Base-by-base conservation (phyloP, 371 early-diverging fungal genomes). In the Rhizopus delemar region DNA sequence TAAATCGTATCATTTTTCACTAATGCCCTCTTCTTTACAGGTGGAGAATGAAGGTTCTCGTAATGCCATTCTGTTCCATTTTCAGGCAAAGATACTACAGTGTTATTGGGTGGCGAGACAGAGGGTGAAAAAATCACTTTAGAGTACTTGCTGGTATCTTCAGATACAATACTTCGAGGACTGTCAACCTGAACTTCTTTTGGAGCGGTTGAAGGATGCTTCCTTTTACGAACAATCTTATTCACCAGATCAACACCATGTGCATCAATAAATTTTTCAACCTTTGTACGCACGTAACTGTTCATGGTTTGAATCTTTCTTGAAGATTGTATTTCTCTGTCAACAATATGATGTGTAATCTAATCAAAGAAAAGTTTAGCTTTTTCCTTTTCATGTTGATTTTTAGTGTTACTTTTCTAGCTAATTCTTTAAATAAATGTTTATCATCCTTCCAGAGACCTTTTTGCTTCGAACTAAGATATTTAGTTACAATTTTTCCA, bases 281-380 rank as follows among this genome's bases (percentile, higher is more conserved):
- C 76, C 48, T 80, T 80, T 28, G 46, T 50, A 4, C 74, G 59
- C 3, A 72, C 39, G 5, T 57, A 34, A 29, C 50, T 59, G 13
- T 70, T 74, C 61, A 80, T 69, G 2, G 63, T 16, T 2, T 72
- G 60, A 5, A 75, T 65, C 33, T 73, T 80, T 45, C 74, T 67
- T 3, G 62, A 63, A 12, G 74, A 68, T 8, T 69, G 60, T 8
- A 62, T 56, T 55, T 80, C 81, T 41, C 70, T 67, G 38, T 80
- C 73, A 11, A 77, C 75, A 58, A 80, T 70, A 63, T 77, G 78
- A 54, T 77, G 81, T 36, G 81, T 80, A 9, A 77, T 60, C 79
- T 79, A 53, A 15, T 38, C 0, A 12, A 34, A 22, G 2, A 32
- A 35, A 9, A 35, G 41, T 31, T 9, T 22, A 33, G 31, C 22